Percentiles rank a stretch among this genome's conserved stretches.
phyloP scores from a whole-genome alignment of 73 alveolate species.

The Paraurostyla sp. region DNA sequence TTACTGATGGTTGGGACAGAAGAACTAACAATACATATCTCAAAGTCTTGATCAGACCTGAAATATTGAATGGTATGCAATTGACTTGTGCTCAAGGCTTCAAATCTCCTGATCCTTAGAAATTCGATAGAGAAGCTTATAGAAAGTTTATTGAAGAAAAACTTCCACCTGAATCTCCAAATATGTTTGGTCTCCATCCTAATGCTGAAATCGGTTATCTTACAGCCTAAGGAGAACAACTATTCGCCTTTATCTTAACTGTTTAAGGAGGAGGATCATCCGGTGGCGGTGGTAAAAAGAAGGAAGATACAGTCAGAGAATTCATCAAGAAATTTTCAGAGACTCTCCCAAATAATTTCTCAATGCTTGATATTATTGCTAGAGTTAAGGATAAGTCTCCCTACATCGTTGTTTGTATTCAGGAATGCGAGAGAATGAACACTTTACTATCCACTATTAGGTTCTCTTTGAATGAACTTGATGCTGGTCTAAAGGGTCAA shows the following conservation, averaged over 20 bases:
- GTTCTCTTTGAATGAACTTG: slow-evolving; percentile 96
- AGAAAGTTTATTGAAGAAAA: slow-evolving; percentile 95
- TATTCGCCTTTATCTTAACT: slow-evolving; percentile 80
- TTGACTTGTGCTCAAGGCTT: slow-evolving; percentile 96
- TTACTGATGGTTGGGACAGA: slow-evolving; percentile 99
- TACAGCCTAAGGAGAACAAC: slow-evolving; percentile 90
- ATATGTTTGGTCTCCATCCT: slow-evolving; percentile 98
- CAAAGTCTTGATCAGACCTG: slow-evolving; percentile 96
- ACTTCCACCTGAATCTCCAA: slow-evolving; percentile 97
- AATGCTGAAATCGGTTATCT: slow-evolving; percentile 92
- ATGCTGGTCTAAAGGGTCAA: slow-evolving; percentile 99
- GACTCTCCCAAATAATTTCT: slow-evolving; percentile 89
- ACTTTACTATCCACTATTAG: slow-evolving; percentile 92
- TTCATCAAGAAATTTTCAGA: slow-evolving; percentile 87
- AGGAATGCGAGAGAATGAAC: slow-evolving; percentile 99
- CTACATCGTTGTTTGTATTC: slow-evolving; percentile 95
- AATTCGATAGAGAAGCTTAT: slow-evolving; percentile 95
- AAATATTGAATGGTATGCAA: slow-evolving; percentile 92
- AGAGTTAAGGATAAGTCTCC: slow-evolving; percentile 95
- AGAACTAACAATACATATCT: slow-evolving; percentile 99
- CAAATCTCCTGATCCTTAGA: slow-evolving; percentile 99
- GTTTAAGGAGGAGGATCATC: slow-evolving; percentile 94
- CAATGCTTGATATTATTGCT: slow-evolving; percentile 80
- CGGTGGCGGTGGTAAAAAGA: slow-evolving; percentile 85
- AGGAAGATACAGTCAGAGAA: slow-evolving; percentile 91